Percentiles rank a stretch among this genome's conserved stretches.
These are phyloP conservation scores for Fusarium mexicanum DNA, from an alignment of 2,329 filamentous ascomycete species.

Conservation along the genomic window DNA sequence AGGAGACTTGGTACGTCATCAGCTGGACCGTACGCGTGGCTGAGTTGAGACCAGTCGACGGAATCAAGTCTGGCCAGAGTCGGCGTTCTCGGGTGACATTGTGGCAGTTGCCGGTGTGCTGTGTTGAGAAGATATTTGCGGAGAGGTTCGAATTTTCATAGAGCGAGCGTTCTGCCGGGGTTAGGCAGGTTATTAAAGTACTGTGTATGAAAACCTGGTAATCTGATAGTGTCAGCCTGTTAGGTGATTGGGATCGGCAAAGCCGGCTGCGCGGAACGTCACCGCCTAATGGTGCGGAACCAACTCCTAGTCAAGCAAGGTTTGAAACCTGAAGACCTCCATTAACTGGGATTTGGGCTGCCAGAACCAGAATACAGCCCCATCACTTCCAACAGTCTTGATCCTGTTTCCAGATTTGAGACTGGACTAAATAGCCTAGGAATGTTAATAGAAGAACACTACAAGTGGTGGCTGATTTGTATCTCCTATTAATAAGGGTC, in stretches of 20 bases:
- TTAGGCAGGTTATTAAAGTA: neutral
- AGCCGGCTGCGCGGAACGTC: neutral
- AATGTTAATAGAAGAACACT: no score
- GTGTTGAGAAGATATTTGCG: fast-evolving
- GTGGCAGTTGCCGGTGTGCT: fast-evolving
- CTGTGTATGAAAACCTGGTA: no score
- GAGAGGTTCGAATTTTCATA: fast-evolving
- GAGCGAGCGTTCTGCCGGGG: neutral
- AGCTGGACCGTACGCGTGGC: neutral
- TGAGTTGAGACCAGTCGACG: neutral
- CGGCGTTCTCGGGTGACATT: fast-evolving
- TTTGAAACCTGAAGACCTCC: neutral
- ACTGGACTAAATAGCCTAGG: neutral
- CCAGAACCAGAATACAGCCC: neutral
- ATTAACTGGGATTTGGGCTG: neutral
- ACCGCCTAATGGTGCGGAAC: neutral
- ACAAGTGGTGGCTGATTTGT: neutral
- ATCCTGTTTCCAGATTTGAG: no score
- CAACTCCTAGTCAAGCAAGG: neutral
- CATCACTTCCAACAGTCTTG: neutral
- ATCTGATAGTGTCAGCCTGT: neutral
- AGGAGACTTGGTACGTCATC: neutral
- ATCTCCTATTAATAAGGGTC: neutral
- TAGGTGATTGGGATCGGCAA: neutral
- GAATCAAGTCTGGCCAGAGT: neutral